Base-by-base conservation (phyloP, 352 stramenopile genomes). In the Globisporangium solare region DNA sequence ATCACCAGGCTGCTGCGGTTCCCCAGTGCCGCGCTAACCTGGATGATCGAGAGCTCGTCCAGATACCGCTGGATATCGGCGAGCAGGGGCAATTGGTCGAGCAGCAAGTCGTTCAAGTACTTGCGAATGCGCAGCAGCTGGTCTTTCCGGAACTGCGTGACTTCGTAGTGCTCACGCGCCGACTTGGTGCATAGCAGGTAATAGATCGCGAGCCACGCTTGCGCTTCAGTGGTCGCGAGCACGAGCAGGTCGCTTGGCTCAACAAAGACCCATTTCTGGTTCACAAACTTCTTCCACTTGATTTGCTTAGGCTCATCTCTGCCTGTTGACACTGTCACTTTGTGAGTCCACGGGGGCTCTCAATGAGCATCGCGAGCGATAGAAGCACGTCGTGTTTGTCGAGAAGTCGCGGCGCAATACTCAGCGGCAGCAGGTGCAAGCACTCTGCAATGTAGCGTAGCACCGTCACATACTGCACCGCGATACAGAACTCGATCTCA, bases 261-360 rank as follows among this genome's bases (percentile, higher is more conserved):
- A 6, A 98, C 88, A 22, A 79, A 48, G 11, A 61, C 64, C 96
- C 96, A 99, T 56, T 97, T 95, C 59, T 98, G 86, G 46, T 97
- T 74, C 14, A 90, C 68, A 48, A 98, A 91, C 64, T 98, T 98
- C 47, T 96, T 92, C 94, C 90, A 99, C 21, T 64, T 70, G 40
- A 80, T 59, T 47, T 71, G 27, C 56, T 11, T 71, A 3, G 45
- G 20, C 11, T 64, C 56, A 5, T 68, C 27, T 24, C 70, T 59
- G 15, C 43, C 32, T 24, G 20, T 14, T 15, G 64, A 67, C 24
- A 66, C 58, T 21, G 76, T 4, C 18, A 56, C 53, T 58, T 89
- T 92, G 60, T 97, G 73, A 8, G 93, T 98, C 96, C 96, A 99
- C 18, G 96, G 96, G 96, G 94, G 63, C 98, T 97, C 59, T 99